Evolutionary conservation across 2,329 filamentous ascomycete genomes (phyloP), one percentile per base, ranked within the genome.

Genomic region (Ceratocystis lukuohia): DNA sequence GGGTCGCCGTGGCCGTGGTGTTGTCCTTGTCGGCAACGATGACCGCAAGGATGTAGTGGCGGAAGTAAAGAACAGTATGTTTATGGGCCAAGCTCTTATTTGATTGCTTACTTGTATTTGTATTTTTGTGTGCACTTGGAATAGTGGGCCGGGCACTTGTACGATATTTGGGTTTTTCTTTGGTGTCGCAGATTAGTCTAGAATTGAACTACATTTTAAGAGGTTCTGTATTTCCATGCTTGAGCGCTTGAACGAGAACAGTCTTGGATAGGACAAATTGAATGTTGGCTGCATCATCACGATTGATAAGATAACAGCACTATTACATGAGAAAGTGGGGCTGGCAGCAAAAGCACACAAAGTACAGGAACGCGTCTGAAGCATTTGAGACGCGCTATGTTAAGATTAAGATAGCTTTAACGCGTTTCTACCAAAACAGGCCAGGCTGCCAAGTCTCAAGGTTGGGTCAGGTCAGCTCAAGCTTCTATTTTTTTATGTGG

Each of bases 41-140:
- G 94, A 97, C 74, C 81, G 94, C 65, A 89, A 88, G 73, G 93
- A 97, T 75, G 84, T 97, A 37, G 91, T 97, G 44, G 85, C 86
- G 44, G 94, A 97, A 75, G 92, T 99, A 25, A 88, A 90, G 75
- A 88, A 94, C 73, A 94, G 86, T 70, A 92, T 92, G 88, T 91
- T 86, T 73, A 88, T 85, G 78, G 88, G 88, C 62, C 86, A 91
- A 74, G 88, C 88, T 50, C 77, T 92, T 72, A 88, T 91, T 67
- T 91, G 81, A 71, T 30, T 22, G 22, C 2, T 12, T 59, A 30
- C 5, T 59, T 46, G 61, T 53, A 25, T 50, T 50, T 50, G 48
- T 50, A 20, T 20, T 25, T 50, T 8, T 25, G 17, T 25, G 3
- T 53, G 20, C n/a, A 41, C 22, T 48, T 62, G 30, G 15, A 15